Evolutionary conservation across 2,329 filamentous ascomycete genomes (phyloP), one percentile per base, ranked within the genome.

Genomic region (Chaetomium strumarium): DNA sequence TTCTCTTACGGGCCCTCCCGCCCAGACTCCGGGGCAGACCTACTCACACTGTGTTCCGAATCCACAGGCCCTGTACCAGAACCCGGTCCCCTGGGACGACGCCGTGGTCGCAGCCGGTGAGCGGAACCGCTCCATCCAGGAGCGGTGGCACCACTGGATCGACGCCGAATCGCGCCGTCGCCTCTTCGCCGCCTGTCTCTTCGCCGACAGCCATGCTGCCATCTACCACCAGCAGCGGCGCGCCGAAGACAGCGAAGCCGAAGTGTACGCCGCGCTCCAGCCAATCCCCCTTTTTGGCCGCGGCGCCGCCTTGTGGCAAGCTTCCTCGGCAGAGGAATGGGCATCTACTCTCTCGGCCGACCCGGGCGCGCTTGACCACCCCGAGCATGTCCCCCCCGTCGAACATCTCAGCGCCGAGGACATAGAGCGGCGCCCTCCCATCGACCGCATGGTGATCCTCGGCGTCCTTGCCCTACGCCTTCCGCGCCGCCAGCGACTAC

Each of bases 171-270:
- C 76, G 8, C 70, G 69, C 50, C 75, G 77, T 51, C 75, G 80
- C 39, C 70, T 83, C 29, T 67, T 81, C n/a, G 70, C 75, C 33
- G 75, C 74, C 13, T 83, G 78, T 66, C 80, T 82, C 64, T 66
- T 80, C 49, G 68, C 80, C 51, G 80, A 83, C 62, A 70, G 75
- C 7, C 79, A 82, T 55, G 73, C 77, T 61, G 74, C 77, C 56
- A 68, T 75, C 56, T 82, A 79, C 59, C 72, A 77, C 48, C 75
- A 83, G 63, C 76, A 78, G 57, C 70, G 68, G 16, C 66, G 68
- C 36, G 65, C 66, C 24, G 62, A 66, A 31, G 69, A 68, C 40
- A 66, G 74, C 58, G 66, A 75, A 55, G 66, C 68, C 43, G 62
- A 63, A 33, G 62, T 53, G 52, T 64, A 51, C 60, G 67, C 43